A percentile compares a stretch with the other conserved stretches of the same genome.
phyloP scores from a whole-genome alignment of 164 flowering plant species.

The Umbellularia californica region DNA sequence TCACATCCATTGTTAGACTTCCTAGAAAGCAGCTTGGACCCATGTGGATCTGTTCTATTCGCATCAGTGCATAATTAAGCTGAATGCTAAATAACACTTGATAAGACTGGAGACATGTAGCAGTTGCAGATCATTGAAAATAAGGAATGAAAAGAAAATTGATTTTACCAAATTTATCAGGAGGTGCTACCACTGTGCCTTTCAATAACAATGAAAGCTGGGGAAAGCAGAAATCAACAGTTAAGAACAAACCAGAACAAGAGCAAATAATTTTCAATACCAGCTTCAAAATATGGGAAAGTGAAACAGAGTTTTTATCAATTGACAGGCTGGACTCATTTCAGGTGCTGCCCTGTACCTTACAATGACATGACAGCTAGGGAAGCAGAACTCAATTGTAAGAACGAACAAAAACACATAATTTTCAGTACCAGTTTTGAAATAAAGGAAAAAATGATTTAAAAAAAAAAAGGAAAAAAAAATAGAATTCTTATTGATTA shows the following conservation, averaged over 20 bases:
- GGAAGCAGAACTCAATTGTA: conserved; percentile 5
- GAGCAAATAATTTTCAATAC: not conserved
- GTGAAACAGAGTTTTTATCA: conserved; percentile 1
- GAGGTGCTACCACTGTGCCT: conserved; percentile 98
- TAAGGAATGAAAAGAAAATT: conserved; percentile 2
- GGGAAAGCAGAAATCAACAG: conserved; percentile 4
- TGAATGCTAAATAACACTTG: not conserved
- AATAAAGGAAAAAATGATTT: not conserved
- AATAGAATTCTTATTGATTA: conserved; percentile 4
- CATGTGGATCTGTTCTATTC: not conserved
- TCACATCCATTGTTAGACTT: not conserved
- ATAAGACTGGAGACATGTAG: not conserved
- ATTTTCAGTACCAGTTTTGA: no score
- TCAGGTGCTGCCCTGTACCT: conserved; percentile 90
- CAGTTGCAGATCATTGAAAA: not conserved
- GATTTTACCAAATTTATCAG: conserved; percentile 89
- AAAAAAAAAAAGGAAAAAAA: not conserved
- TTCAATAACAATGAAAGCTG: conserved; percentile 90
- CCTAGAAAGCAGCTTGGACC: not conserved
- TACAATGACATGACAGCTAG: conserved; percentile 86
- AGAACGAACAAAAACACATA: conserved; percentile 4
- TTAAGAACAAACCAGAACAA: conserved; percentile 12
- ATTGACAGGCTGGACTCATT: conserved; percentile 1
- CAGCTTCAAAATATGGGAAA: not conserved
- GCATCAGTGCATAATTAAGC: not conserved